phyloP scores from a whole-genome alignment of 2,329 filamentous ascomycete genomes.

The Byssochlamys sp. region DNA sequence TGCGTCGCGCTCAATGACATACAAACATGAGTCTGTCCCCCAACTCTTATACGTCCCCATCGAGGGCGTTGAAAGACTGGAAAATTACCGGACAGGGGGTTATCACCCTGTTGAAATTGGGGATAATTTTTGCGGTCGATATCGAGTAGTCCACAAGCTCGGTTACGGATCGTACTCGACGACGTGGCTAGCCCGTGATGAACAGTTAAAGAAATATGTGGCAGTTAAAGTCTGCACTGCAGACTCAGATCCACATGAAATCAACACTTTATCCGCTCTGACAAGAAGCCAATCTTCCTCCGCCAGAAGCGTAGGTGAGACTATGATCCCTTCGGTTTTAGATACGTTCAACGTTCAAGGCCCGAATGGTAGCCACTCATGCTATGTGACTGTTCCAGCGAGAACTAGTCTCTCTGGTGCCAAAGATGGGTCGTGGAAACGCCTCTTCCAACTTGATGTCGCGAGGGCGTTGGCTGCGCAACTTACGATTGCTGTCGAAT shows the following conservation, averaged over 20 bases:
- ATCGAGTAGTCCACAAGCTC: slow-evolving; percentile 33
- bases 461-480: slow-evolving; percentile 18
- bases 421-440: slow-evolving; percentile 14
- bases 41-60: slow-evolving; percentile 9
- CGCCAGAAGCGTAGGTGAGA: background rate
- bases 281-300: background rate
- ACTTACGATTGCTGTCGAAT: slow-evolving; percentile 21
- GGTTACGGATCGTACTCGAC: slow-evolving; percentile 32
- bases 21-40: too few relatives aligned
- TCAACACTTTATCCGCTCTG: slow-evolving; percentile 3
- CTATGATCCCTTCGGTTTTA: slow-evolving; percentile 9
- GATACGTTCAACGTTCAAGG: slow-evolving; percentile 15
- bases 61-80: slow-evolving; percentile 14
- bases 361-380: slow-evolving; percentile 18
- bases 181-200: slow-evolving; percentile 19
- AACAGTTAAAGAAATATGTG: slow-evolving; percentile 13
- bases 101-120: slow-evolving; percentile 19
- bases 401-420: slow-evolving; percentile 11
- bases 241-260: slow-evolving; percentile 8
- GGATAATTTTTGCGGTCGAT: slow-evolving; percentile 21
- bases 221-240: slow-evolving; percentile 16
- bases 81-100: slow-evolving; percentile 16
- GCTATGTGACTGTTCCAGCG: slow-evolving; percentile 12
- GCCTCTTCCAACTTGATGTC: slow-evolving; percentile 15
- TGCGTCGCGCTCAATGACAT: too few relatives aligned